These are phyloP conservation scores for Aleurites moluccanus DNA, from an alignment of 441 rosid species.

Conservation along the genomic window DNA sequence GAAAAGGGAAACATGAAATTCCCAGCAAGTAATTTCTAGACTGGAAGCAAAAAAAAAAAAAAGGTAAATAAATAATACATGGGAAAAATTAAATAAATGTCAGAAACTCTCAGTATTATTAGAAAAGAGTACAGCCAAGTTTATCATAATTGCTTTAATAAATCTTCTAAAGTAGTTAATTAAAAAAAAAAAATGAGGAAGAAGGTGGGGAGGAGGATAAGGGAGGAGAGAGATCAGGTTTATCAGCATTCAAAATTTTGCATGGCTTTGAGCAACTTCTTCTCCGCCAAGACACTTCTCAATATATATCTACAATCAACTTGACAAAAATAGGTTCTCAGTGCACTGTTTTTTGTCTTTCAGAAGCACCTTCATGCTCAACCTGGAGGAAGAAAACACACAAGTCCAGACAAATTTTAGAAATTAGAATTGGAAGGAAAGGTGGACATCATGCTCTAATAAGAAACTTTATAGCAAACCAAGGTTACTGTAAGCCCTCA, in stretches of 20 bases:
- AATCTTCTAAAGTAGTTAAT: neutral
- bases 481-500: conserved; percentile 26
- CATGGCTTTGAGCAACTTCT: neutral
- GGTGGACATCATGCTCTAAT: neutral
- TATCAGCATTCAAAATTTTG: conserved; percentile 1
- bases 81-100: neutral
- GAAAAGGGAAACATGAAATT: too few species aligned
- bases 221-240: too few species aligned
- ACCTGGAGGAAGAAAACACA: conserved; percentile 35
- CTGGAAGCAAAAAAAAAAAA: neutral
- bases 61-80: neutral
- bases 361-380: conserved; percentile 54
- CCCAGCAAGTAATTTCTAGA: neutral
- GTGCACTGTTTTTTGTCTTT: conserved; percentile 31
- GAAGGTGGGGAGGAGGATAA: neutral
- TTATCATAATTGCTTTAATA: neutral
- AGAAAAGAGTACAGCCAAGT: neutral
- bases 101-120: neutral
- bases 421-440: neutral
- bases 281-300: neutral
- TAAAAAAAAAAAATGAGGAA: neutral
- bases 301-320: conserved; percentile 8
- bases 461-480: neutral
- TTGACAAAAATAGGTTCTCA: conserved; percentile 4
- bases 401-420: neutral